These are phyloP conservation scores for Passalora sequoiae DNA, from an alignment of 2,329 filamentous ascomycete genomes.

Conservation along the genomic window DNA sequence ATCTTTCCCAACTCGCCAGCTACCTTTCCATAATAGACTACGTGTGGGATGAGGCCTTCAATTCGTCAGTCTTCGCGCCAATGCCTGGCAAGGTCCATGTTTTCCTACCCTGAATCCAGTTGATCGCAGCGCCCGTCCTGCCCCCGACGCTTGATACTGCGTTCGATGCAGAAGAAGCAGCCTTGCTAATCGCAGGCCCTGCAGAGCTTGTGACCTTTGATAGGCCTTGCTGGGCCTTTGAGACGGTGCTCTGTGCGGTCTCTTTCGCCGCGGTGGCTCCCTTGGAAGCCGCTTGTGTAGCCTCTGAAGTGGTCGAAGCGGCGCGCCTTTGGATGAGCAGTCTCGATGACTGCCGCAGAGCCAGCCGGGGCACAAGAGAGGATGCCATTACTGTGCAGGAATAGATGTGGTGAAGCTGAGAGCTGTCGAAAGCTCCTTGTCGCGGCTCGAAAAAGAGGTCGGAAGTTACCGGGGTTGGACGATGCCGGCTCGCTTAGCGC, in stretches of 20 bases:
- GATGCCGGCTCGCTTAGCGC: no score
- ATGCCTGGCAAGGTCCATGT: constrained; percentile 18
- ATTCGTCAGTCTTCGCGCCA: constrained; percentile 10
- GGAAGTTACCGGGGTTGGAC: no score
- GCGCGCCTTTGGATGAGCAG: constrained; percentile 43
- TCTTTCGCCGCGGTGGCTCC: constrained; percentile 41
- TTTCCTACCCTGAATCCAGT: constrained; percentile 81
- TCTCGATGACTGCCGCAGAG: constrained; percentile 41
- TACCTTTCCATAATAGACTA: constrained; percentile 89
- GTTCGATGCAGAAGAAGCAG: constrained; percentile 61
- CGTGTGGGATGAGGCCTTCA: constrained; percentile 75
- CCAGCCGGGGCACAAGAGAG: constrained; percentile 42
- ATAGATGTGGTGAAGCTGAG: constrained; percentile 12
- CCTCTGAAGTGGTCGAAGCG: constrained; percentile 47
- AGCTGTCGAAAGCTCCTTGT: constrained; percentile 1
- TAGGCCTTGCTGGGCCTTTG: constrained; percentile 75
- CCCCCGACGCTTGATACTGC: constrained; percentile 75
- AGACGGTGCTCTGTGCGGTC: constrained; percentile 35
- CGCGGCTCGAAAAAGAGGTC: neutral
- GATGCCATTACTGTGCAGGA: constrained; percentile 41
- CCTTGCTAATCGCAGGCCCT: constrained; percentile 68
- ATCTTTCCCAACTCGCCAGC: constrained; percentile 81
- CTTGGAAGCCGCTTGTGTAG: constrained; percentile 38
- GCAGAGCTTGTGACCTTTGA: constrained; percentile 76
- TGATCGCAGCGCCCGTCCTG: constrained; percentile 71